phyloP scores from a whole-genome alignment of 176 grass and related monocot species.

The Olyra latifolia region DNA sequence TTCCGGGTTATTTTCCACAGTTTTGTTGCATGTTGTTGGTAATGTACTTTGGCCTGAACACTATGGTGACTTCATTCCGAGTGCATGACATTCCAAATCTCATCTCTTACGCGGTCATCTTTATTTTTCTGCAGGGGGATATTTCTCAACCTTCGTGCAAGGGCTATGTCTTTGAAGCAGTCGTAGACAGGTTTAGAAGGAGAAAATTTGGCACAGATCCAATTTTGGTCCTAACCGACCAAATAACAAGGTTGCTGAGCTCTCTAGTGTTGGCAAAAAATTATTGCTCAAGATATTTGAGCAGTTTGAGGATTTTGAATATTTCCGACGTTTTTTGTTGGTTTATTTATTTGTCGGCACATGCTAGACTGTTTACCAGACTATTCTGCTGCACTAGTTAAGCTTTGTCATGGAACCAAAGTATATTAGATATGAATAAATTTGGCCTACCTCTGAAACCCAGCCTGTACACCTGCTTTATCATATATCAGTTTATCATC shows the following conservation, averaged over 20 bases:
- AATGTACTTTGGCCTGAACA: slow-evolving; percentile 29
- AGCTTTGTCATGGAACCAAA: neutral
- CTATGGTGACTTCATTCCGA: neutral
- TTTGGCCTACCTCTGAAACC: neutral
- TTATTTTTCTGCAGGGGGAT: slow-evolving; percentile 59
- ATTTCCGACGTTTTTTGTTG: neutral
- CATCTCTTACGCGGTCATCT: neutral
- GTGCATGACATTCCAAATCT: neutral
- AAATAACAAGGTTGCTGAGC: slow-evolving; percentile 19
- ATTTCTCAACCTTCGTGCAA: slow-evolving; percentile 91
- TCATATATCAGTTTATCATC: neutral
- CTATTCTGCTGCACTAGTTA: neutral
- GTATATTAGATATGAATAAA: neutral
- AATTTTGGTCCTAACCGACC: neutral
- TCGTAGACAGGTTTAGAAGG: slow-evolving; percentile 30
- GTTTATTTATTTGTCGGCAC: slow-evolving; percentile 10
- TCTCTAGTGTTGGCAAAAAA: neutral
- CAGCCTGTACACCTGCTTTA: neutral
- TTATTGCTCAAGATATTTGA: neutral
- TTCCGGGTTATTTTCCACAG: slow-evolving; percentile 90
- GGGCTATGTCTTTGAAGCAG: slow-evolving; percentile 66
- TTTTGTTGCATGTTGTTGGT: slow-evolving; percentile 85
- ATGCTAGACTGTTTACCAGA: neutral
- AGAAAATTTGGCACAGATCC: neutral
- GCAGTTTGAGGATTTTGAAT: neutral